Evolutionary conservation across 2,329 filamentous ascomycete genomes (phyloP), one percentile per base, ranked within the genome.

Genomic region (Ceratocystis ficicola): DNA sequence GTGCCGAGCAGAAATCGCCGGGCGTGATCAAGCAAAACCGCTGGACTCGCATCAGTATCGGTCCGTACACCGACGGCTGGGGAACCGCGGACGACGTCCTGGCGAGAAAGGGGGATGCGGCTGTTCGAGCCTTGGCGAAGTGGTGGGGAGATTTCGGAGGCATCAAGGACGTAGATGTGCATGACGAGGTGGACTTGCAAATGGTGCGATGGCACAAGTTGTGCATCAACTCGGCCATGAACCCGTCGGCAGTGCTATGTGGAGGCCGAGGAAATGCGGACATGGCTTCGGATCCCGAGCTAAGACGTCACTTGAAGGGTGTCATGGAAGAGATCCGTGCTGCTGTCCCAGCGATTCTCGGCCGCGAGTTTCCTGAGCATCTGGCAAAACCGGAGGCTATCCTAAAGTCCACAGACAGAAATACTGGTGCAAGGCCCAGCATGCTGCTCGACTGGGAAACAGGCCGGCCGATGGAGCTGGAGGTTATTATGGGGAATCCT

Each of bases 201-300:
- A 81, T 84, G 52, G 82, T 89, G 20, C 79, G 87, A 28, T 90
- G 87, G 87, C 86, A 89, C 74, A 90, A 90, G 74, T 82, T 89
- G 68, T 86, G 85, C 70, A 89, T 90, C 77, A 90, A 90, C 73
- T 85, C 86, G 0, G 83, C 85, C 63, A 87, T 89, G 80, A 90
- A 90, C 75, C 86, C 87, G 0, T 86, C 83, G 0, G 84, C 86
- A 1, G 86, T 89, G 6, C 78, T 90, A 0, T 83, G 81, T 0
- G 84, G 85, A 12, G 85, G 86, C 1, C 76, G 80, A 1, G 81
- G 83, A 64, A 89, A 89, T 71, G 80, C 83, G 59, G 81, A 82
- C 68, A 88, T 90, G 83, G 78, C 83, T 4, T 74, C 76, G 12
- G 86, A 89, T 70, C 73, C 81, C 0, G 86, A 89, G 71, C 75